A percentile compares a stretch with the other conserved stretches of the same genome.
Conservation (phyloP, 2,329 filamentous ascomycete genomes). For the Fusarium longipes region DNA sequence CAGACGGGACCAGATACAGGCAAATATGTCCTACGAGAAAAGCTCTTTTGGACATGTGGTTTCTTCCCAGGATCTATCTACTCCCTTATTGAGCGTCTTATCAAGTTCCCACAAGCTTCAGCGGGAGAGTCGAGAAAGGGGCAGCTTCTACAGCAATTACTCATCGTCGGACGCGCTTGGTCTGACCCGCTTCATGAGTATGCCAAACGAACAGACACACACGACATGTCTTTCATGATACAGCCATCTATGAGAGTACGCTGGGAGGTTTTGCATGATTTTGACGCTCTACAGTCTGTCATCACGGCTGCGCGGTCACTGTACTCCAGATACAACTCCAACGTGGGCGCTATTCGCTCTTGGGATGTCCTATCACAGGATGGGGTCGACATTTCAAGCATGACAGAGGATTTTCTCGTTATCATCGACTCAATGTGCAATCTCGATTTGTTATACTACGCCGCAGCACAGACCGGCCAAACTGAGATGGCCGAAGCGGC, state of each 20-base stretch:
- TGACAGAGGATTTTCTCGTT: slow-evolving; percentile 52
- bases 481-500: slow-evolving; percentile 45
- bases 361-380: slow-evolving; percentile 57
- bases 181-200: slow-evolving; percentile 49
- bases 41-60: slow-evolving; percentile 53
- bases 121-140: slow-evolving; percentile 18
- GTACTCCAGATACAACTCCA: slow-evolving; percentile 55
- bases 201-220: slow-evolving; percentile 59
- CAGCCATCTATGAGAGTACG: slow-evolving; percentile 60
- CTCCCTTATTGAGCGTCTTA: slow-evolving; percentile 49
- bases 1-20: slow-evolving; percentile 32
- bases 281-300: slow-evolving; percentile 53
- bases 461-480: slow-evolving; percentile 48
- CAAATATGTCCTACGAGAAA: slow-evolving; percentile 37
- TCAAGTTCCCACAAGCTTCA: slow-evolving; percentile 47
- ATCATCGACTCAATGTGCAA: slow-evolving; percentile 59
- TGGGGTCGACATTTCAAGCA: slow-evolving; percentile 47
- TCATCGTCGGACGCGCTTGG: slow-evolving; percentile 47
- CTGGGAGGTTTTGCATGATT: slow-evolving; percentile 59
- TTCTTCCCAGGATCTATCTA: slow-evolving; percentile 55
- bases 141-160: slow-evolving; percentile 39
- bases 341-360: slow-evolving; percentile 60
- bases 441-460: slow-evolving; percentile 53
- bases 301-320: slow-evolving; percentile 58
- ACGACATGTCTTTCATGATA: slow-evolving; percentile 67